These are phyloP conservation scores for Cyphellophora europaea DNA, from an alignment of 2,329 filamentous ascomycete species.

Conservation along the genomic window DNA sequence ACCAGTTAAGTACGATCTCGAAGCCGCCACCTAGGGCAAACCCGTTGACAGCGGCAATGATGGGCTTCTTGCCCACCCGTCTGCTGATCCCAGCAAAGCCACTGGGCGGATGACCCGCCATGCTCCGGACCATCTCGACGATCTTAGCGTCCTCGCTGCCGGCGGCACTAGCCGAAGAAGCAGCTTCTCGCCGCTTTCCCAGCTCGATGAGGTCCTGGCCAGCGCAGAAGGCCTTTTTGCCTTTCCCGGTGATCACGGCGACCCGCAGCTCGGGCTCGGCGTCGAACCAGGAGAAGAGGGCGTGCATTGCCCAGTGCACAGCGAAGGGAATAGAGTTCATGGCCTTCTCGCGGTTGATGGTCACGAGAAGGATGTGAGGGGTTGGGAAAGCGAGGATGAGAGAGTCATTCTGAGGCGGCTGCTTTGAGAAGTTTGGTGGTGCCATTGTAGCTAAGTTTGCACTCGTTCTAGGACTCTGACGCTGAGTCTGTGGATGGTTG, in stretches of 20 bases:
- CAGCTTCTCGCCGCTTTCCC: constrained; percentile 9
- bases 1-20: constrained; percentile 47
- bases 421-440: neutral
- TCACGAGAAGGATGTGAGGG: constrained; percentile 37
- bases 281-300: constrained; percentile 37
- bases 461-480: too few species aligned
- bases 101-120: constrained; percentile 20
- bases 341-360: constrained; percentile 32
- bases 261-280: constrained; percentile 31
- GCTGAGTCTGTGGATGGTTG: too few species aligned
- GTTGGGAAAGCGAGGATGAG: constrained; percentile 30
- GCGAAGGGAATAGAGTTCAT: constrained; percentile 36
- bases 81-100: constrained; percentile 41
- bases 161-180: neutral
- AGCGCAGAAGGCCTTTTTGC: constrained; percentile 34
- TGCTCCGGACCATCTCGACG: constrained; percentile 4
- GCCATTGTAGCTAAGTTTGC: too few species aligned
- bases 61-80: constrained; percentile 60
- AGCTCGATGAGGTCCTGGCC: constrained; percentile 37
- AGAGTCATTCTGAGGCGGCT: constrained; percentile 5
- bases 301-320: constrained; percentile 32
- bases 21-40: constrained; percentile 66
- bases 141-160: neutral
- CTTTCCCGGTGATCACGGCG: constrained; percentile 34
- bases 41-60: constrained; percentile 69